phyloP scores from a whole-genome alignment of 1,284 basidiomycete genomes.

The Irpex sp. region DNA sequence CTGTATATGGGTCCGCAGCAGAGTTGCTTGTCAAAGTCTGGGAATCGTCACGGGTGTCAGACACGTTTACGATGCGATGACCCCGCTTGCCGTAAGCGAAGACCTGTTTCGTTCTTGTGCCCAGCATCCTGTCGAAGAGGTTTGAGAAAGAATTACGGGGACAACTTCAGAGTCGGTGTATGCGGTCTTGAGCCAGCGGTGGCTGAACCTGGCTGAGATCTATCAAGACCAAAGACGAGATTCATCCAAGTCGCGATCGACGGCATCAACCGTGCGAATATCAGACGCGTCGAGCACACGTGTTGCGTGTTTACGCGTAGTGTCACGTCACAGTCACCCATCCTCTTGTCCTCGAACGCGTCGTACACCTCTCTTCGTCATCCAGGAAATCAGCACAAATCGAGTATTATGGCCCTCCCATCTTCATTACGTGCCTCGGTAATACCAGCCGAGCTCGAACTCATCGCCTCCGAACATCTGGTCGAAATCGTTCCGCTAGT shows the following conservation, averaged over 20 bases:
- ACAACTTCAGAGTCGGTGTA: no score
- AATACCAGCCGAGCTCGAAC: slow-evolving; percentile 79
- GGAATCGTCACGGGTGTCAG: slow-evolving; percentile 25
- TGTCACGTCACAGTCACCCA: slow-evolving; percentile 16
- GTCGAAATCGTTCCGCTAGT: slow-evolving; percentile 84
- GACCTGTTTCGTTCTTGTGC: slow-evolving; percentile 64
- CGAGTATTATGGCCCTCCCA: slow-evolving; percentile 55
- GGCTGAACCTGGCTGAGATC: not conserved
- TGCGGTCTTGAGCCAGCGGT: no score
- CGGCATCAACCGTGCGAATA: slow-evolving; percentile 8
- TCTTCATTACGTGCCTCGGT: slow-evolving; percentile 55
- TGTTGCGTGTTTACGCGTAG: slow-evolving; percentile 15
- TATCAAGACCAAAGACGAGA: not conserved
- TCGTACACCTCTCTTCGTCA: not conserved
- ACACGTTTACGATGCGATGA: slow-evolving; percentile 57
- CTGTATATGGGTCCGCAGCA: not conserved
- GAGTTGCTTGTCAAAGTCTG: not conserved
- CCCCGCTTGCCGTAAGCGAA: slow-evolving; percentile 65
- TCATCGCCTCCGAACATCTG: slow-evolving; percentile 79
- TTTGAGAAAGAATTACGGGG: no score
- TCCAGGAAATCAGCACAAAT: not conserved
- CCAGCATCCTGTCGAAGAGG: slow-evolving; percentile 34
- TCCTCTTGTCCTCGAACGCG: not conserved
- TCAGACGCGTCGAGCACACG: slow-evolving; percentile 9
- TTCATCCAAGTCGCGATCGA: not conserved